phyloP scores from a whole-genome alignment of 495 filamentous ascomycete genomes.

The Xylaria curta region DNA sequence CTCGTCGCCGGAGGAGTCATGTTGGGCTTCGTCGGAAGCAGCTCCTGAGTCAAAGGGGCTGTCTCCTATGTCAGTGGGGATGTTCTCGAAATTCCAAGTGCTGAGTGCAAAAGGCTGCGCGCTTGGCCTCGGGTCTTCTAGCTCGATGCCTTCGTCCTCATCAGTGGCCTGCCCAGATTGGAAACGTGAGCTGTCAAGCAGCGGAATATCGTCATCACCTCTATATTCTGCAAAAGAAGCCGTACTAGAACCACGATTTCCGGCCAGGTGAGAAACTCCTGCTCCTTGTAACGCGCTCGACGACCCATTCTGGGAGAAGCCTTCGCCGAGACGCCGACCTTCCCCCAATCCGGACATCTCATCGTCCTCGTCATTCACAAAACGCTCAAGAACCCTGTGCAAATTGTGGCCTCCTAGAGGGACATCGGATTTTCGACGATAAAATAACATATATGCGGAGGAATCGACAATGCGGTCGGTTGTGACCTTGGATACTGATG shows the following conservation, averaged over 20 bases:
- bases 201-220: slow-evolving; percentile 24
- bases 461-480: slow-evolving; percentile 55
- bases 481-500: slow-evolving; percentile 59
- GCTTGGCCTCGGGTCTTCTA: slow-evolving; percentile 30
- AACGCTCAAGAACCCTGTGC: slow-evolving; percentile 68
- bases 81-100: slow-evolving; percentile 49
- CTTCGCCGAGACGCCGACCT: slow-evolving; percentile 79
- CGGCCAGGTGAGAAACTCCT: slow-evolving; percentile 73
- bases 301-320: slow-evolving; percentile 83
- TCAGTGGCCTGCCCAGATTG: slow-evolving; percentile 31
- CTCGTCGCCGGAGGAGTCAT: slow-evolving; percentile 44
- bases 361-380: slow-evolving; percentile 52
- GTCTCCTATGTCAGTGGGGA: slow-evolving; percentile 27
- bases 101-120: slow-evolving; percentile 31
- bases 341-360: slow-evolving; percentile 71
- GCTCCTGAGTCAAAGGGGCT: slow-evolving; percentile 41
- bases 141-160: slow-evolving; percentile 50
- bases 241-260: slow-evolving; percentile 60
- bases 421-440: slow-evolving; percentile 77
- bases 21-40: slow-evolving; percentile 49
- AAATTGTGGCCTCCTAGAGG: slow-evolving; percentile 80
- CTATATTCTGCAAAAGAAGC: slow-evolving; percentile 15
- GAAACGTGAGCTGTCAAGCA: slow-evolving; percentile 20
- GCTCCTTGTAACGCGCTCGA: slow-evolving; percentile 81
- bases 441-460: slow-evolving; percentile 93